Evolutionary conservation across 192 early-diverging fungal genomes (phyloP).

Genomic region (Piromyces finnis): DNA sequence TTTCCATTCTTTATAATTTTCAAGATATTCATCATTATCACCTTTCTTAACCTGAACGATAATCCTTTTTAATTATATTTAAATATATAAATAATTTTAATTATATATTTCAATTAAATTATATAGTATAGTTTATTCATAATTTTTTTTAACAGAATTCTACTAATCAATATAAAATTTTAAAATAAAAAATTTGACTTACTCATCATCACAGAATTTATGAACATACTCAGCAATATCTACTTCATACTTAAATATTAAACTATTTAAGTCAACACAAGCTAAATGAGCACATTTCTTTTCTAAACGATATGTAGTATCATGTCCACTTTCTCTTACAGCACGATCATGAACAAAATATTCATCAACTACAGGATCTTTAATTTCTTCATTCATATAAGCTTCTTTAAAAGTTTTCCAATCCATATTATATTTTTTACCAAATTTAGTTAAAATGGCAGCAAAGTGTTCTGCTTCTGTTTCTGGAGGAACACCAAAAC

Average conservation of each 20-base stretch:
- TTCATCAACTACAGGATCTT: slow-evolving; percentile 70
- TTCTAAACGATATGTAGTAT: slow-evolving; percentile 89
- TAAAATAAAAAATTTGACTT: no score
- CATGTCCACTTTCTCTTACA: slow-evolving; percentile 87
- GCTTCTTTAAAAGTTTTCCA: slow-evolving; percentile 52
- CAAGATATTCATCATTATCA: not conserved
- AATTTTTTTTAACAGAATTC: no score
- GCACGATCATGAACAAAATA: slow-evolving; percentile 98
- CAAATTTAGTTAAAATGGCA: not conserved
- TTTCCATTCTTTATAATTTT: not conserved
- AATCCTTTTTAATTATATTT: not conserved
- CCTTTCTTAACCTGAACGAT: not conserved
- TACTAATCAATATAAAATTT: no score
- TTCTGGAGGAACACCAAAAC: slow-evolving; percentile 92
- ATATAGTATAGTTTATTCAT: no score
- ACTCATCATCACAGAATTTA: not conserved
- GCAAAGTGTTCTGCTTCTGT: slow-evolving; percentile 78
- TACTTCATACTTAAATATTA: slow-evolving; percentile 91
- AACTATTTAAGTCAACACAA: slow-evolving; percentile 80
- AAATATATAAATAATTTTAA: no score
- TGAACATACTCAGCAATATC: slow-evolving; percentile 64
- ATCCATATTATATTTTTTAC: slow-evolving; percentile 11
- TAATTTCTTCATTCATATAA: slow-evolving; percentile 49
- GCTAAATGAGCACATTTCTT: slow-evolving; percentile 75
- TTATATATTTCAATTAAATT: no score